Evolutionary conservation across 257 asterid genomes (phyloP).

Genomic region (Echium plantagineum): DNA sequence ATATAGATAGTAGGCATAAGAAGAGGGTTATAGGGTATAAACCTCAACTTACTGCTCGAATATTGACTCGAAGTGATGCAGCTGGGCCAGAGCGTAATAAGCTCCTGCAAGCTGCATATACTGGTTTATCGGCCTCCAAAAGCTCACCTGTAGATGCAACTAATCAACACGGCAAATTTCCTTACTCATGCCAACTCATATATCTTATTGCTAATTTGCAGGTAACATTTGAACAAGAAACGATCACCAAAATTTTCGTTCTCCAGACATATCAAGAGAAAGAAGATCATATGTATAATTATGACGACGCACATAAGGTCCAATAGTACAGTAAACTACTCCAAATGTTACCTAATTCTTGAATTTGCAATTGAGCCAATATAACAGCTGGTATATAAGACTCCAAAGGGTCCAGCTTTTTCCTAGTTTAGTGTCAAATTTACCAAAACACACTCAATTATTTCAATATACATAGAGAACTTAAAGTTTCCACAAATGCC

Average conservation of each 20-base stretch:
- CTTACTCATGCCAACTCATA: too few species aligned
- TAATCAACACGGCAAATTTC: neutral
- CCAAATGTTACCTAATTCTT: constrained; percentile 61
- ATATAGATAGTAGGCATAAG: neutral
- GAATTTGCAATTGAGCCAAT: constrained; percentile 75
- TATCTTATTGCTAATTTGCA: too few species aligned
- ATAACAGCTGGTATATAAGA: constrained; percentile 84
- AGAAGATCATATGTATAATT: neutral
- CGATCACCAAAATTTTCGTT: too few species aligned
- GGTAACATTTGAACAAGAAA: too few species aligned
- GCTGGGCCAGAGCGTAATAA: constrained; percentile 94
- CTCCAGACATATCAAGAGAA: neutral
- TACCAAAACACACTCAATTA: constrained; percentile 2
- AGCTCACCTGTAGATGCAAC: constrained; percentile 34
- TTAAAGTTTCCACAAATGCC: neutral
- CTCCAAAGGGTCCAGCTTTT: constrained; percentile 91
- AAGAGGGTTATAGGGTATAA: neutral
- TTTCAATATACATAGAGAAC: constrained; percentile 2
- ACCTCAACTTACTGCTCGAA: constrained; percentile 77
- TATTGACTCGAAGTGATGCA: constrained; percentile 74
- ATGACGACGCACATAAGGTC: too few species aligned
- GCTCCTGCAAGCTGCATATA: constrained; percentile 66
- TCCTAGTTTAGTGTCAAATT: constrained; percentile 35
- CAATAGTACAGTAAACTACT: too few species aligned
- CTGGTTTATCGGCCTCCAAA: constrained; percentile 58